Percentiles rank a stretch among this genome's conserved stretches.
phyloP scores from a whole-genome alignment of 768 basidiomycete genomes.

The Tulasnella sp. region DNA sequence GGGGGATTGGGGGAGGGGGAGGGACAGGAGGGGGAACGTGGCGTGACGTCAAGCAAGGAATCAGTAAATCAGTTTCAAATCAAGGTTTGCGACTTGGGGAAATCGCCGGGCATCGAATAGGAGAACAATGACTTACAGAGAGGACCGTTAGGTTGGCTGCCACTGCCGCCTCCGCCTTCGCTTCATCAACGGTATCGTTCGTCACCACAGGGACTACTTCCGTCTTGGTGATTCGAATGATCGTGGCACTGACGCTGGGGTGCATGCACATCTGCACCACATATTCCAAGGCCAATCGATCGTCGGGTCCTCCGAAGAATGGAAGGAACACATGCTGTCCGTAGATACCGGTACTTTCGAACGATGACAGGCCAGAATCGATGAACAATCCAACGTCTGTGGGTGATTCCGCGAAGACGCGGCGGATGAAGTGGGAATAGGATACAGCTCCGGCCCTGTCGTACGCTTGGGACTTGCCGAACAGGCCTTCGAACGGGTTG shows the following conservation, averaged over 20 bases:
- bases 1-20: not conserved
- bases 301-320: slow-evolving; percentile 94
- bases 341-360: slow-evolving; percentile 28
- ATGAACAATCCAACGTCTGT: slow-evolving; percentile 85
- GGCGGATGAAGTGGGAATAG: slow-evolving; percentile 83
- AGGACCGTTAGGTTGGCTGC: slow-evolving; percentile 30
- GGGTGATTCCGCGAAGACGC: slow-evolving; percentile 71
- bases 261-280: slow-evolving; percentile 73
- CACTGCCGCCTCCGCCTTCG: slow-evolving; percentile 33
- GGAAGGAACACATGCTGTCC: slow-evolving; percentile 75
- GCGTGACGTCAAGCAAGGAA: slow-evolving; percentile 2
- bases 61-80: slow-evolving; percentile 6
- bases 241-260: slow-evolving; percentile 66
- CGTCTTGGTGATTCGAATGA: slow-evolving; percentile 61
- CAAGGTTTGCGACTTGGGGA: slow-evolving; percentile 41
- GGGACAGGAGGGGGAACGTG: not conserved
- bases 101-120: slow-evolving; percentile 39
- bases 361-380: slow-evolving; percentile 61
- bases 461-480: slow-evolving; percentile 50
- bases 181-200: slow-evolving; percentile 38
- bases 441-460: slow-evolving; percentile 59
- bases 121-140: slow-evolving; percentile 30
- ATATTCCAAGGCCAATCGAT: slow-evolving; percentile 79
- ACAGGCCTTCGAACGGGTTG: slow-evolving; percentile 81
- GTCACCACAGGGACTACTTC: slow-evolving; percentile 40